Conservation (phyloP, 306 rosid species). For the Castanea crenata region DNA sequence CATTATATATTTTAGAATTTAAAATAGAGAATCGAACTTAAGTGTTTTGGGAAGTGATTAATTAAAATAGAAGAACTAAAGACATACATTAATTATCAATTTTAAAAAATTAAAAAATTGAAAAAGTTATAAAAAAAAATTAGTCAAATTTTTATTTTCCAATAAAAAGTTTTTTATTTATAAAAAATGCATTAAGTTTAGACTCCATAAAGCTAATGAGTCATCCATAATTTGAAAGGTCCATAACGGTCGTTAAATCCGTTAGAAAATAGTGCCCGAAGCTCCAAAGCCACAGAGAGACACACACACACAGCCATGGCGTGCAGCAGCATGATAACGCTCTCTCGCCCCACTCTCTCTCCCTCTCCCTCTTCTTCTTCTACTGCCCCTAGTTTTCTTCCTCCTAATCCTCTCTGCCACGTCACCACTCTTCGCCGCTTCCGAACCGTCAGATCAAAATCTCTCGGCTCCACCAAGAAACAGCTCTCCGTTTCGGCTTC, state of each 20-base stretch:
- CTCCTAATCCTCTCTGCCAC: constrained; percentile 30
- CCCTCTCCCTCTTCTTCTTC: constrained; percentile 3
- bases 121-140: too few species aligned
- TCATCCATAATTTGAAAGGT: constrained; percentile 21
- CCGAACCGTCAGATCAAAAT: background rate
- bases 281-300: constrained; percentile 6
- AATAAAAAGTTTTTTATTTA: too few species aligned
- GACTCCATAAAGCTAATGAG: background rate
- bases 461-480: constrained; percentile 12
- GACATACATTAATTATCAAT: too few species aligned
- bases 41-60: too few species aligned
- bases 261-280: constrained; percentile 24
- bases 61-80: too few species aligned
- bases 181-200: too few species aligned
- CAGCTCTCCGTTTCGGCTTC: constrained; percentile 49
- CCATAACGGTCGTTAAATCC: constrained; percentile 31
- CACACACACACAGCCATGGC: constrained; percentile 60
- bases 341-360: constrained; percentile 30
- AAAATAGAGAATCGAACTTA: too few species aligned
- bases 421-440: constrained; percentile 13
- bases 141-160: too few species aligned
- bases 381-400: constrained; percentile 16
- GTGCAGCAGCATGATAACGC: constrained; percentile 18
- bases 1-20: too few species aligned
- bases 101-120: too few species aligned